Conservation (phyloP, 768 basidiomycete species). For the Saitozyma podzolica region DNA sequence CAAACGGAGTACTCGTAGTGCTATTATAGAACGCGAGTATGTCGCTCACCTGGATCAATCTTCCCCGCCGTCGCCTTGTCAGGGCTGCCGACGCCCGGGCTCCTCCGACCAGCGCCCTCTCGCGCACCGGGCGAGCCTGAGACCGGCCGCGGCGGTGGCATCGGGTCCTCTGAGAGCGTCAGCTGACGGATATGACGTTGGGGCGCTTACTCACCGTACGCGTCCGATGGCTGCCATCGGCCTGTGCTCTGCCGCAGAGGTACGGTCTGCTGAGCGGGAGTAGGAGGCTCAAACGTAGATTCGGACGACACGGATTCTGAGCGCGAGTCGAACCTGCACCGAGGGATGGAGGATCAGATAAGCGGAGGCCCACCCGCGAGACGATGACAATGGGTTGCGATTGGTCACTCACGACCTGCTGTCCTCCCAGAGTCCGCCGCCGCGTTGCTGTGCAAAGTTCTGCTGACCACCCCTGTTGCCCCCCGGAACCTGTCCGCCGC, state of each 20-base stretch:
- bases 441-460: constrained; percentile 18
- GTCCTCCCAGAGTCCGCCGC: constrained; percentile 20
- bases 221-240: constrained; percentile 48
- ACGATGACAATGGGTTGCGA: not conserved
- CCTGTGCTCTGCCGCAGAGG: constrained; percentile 22
- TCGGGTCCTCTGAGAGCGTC: constrained; percentile 30
- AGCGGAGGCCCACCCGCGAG: not conserved
- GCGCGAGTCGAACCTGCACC: constrained; percentile 17
- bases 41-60: constrained; percentile 45
- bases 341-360: not conserved
- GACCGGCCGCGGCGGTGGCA: constrained; percentile 15
- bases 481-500: constrained; percentile 14
- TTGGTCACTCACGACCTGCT: constrained; percentile 17
- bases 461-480: constrained; percentile 40
- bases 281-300: constrained; percentile 20
- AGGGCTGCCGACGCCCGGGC: constrained; percentile 25
- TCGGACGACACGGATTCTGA: constrained; percentile 37
- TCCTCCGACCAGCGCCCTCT: constrained; percentile 8
- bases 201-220: constrained; percentile 35
- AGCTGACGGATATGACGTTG: constrained; percentile 3
- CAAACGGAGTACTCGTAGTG: not conserved
- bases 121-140: constrained; percentile 10
- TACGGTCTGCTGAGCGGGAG: constrained; percentile 17
- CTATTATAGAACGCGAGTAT: not conserved
- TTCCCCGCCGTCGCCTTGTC: constrained; percentile 31